Evolutionary conservation across 2,329 filamentous ascomycete species (phyloP).

Genomic region (Tolypocladium tundrense): DNA sequence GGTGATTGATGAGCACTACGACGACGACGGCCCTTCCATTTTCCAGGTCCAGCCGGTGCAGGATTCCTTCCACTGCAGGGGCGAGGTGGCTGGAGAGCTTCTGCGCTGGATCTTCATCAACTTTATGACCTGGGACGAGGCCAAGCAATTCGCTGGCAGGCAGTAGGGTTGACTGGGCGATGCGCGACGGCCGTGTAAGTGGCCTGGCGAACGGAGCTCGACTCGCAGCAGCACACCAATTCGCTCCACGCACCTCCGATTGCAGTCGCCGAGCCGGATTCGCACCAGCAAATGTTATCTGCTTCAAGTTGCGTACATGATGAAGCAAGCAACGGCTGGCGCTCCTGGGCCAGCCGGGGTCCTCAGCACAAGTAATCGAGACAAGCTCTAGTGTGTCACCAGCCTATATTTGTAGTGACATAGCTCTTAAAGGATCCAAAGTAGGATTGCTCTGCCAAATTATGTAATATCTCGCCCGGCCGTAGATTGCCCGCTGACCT

Average conservation of each 20-base stretch:
- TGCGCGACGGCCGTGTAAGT: too few relatives aligned
- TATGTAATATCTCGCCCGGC: not conserved
- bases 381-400: too few relatives aligned
- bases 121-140: slow-evolving; percentile 4
- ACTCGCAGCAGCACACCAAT: too few relatives aligned
- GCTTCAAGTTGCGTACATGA: not conserved
- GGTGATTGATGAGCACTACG: not conserved
- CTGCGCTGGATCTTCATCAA: slow-evolving; percentile 3
- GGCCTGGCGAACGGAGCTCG: too few relatives aligned
- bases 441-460: not conserved
- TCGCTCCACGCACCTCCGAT: too few relatives aligned
- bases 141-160: not conserved
- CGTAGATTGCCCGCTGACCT: not conserved
- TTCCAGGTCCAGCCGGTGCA: not conserved
- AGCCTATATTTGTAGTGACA: too few relatives aligned
- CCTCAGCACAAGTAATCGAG: too few relatives aligned
- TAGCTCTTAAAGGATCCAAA: too few relatives aligned
- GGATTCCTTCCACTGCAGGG: slow-evolving; percentile 3
- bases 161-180: not conserved
- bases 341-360: not conserved
- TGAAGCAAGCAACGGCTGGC: not conserved
- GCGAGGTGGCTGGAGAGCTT: slow-evolving; percentile 1
- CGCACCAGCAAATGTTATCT: too few relatives aligned
- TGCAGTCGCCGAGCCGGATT: too few relatives aligned
- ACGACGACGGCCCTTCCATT: not conserved